Percentiles rank a stretch among this genome's conserved stretches.
Conservation (phyloP, 2,329 filamentous ascomycete genomes). For the Aspergillus ochraceus region DNA sequence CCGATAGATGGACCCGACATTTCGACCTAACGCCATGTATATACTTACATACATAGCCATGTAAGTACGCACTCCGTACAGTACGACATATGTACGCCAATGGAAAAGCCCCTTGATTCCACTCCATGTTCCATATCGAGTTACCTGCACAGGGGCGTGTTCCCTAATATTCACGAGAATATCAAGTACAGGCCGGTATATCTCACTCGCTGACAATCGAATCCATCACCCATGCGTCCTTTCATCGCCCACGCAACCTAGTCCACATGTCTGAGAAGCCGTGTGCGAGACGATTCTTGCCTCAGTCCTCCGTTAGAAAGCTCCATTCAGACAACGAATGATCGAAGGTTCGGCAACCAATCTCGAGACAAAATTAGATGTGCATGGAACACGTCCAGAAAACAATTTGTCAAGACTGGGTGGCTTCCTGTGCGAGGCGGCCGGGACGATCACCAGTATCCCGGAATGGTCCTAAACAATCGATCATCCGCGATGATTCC, state of each 20-base stretch:
- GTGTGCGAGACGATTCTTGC: neutral
- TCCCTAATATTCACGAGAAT: neutral
- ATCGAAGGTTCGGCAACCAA: no score
- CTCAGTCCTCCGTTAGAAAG: neutral
- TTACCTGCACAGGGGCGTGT: neutral
- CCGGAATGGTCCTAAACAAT: constrained; percentile 14
- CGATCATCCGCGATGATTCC: constrained; percentile 11
- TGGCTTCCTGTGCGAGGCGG: constrained; percentile 10
- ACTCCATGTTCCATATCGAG: neutral
- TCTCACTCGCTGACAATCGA: neutral
- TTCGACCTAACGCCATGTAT: neutral
- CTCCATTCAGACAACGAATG: neutral
- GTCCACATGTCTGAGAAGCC: neutral
- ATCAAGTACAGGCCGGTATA: neutral
- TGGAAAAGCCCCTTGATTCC: neutral
- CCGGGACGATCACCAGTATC: constrained; percentile 19
- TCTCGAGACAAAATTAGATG: neutral
- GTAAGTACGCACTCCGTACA: neutral
- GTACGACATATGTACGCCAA: neutral
- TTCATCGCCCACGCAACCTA: neutral
- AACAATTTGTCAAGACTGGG: constrained; percentile 18
- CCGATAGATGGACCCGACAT: neutral
- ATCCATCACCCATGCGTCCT: neutral
- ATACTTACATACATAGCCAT: neutral
- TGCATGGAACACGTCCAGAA: constrained; percentile 20